These are phyloP conservation scores for Kazachstania bromeliacearum DNA, from an alignment of 805 yeast species.

Conservation along the genomic window DNA sequence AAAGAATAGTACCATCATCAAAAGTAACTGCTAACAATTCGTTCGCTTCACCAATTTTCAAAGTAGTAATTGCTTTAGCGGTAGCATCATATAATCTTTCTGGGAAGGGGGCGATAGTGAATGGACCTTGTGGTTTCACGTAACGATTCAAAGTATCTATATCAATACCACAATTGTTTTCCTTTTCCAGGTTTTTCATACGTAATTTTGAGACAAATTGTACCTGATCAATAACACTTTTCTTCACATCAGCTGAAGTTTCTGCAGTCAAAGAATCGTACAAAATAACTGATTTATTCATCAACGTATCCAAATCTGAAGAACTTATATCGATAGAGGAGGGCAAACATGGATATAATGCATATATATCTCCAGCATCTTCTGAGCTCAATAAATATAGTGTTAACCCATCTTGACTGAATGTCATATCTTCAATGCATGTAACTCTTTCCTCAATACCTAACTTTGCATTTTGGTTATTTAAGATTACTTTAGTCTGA, in stretches of 20 bases:
- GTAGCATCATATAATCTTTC: slow-evolving; percentile 39
- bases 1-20: slow-evolving; percentile 24
- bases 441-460: slow-evolving; percentile 18
- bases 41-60: slow-evolving; percentile 17
- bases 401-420: slow-evolving; percentile 38
- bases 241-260: slow-evolving; percentile 13
- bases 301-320: slow-evolving; percentile 25
- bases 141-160: slow-evolving; percentile 10
- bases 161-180: slow-evolving; percentile 8
- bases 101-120: slow-evolving; percentile 46
- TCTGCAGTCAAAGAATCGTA: slow-evolving; percentile 13
- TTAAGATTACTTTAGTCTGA: slow-evolving; percentile 4
- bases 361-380: slow-evolving; percentile 49
- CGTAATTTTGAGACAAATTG: slow-evolving; percentile 30
- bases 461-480: slow-evolving; percentile 8
- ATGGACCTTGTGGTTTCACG: slow-evolving; percentile 42
- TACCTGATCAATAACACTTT: slow-evolving; percentile 29
- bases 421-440: slow-evolving; percentile 16
- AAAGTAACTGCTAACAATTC: slow-evolving; percentile 23
- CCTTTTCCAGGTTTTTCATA: slow-evolving; percentile 13
- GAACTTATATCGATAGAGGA: slow-evolving; percentile 5
- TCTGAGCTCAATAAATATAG: slow-evolving; percentile 39
- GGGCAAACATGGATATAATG: slow-evolving; percentile 59
- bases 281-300: slow-evolving; percentile 22
- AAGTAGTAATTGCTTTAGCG: slow-evolving; percentile 30